A percentile compares a stretch with the other conserved stretches of the same genome.
Evolutionary conservation across 192 early-diverging fungal genomes (phyloP).

Genomic region (Fimicolochytrium jonesii): DNA sequence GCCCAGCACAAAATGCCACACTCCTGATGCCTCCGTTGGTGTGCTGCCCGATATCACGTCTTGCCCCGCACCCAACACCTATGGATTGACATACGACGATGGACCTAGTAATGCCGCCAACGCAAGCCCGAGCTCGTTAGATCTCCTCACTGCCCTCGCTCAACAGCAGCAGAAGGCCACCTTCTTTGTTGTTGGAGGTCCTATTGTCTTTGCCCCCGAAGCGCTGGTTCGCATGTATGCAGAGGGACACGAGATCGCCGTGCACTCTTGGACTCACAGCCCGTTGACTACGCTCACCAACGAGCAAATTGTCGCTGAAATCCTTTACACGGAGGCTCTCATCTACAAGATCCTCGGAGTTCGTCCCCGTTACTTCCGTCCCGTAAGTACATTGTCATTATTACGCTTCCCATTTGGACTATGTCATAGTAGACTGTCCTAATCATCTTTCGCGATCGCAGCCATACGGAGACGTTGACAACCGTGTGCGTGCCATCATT

Average conservation of each 20-base stretch:
- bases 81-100: conserved; percentile 21
- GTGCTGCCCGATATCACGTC: background rate
- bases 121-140: too few species aligned
- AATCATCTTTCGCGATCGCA: too few species aligned
- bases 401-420: too few species aligned
- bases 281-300: conserved; percentile 58
- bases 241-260: conserved; percentile 42
- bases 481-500: conserved; percentile 64
- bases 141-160: too few species aligned
- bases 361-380: conserved; percentile 49
- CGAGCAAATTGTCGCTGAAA: conserved; percentile 65
- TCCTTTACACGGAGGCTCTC: conserved; percentile 45
- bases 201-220: too few species aligned
- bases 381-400: too few species aligned
- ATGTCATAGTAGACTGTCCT: too few species aligned
- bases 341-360: conserved; percentile 39
- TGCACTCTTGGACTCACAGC: conserved; percentile 58
- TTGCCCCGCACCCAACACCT: background rate
- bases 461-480: conserved; percentile 68
- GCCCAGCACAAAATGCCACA: background rate
- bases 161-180: too few species aligned
- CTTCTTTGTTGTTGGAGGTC: conserved; percentile 28
- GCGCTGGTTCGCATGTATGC: conserved; percentile 14
- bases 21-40: conserved; percentile 15
- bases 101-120: too few species aligned